Base-by-base conservation (phyloP, 2,329 filamentous ascomycete genomes). In the Epichloe hybrida region DNA sequence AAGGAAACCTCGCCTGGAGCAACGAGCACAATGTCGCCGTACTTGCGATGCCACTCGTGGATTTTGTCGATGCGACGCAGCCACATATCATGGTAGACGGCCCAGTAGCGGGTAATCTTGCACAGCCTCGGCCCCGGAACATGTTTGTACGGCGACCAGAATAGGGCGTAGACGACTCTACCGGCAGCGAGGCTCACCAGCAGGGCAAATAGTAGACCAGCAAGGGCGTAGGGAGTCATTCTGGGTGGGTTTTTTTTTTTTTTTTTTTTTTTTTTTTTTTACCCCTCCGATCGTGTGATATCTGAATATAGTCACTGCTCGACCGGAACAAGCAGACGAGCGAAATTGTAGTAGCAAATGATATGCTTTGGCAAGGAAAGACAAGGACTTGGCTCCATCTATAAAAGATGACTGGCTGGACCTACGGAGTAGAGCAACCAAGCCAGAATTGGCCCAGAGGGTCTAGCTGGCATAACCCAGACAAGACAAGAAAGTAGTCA, bases 1-100 rank as follows among this genome's bases (percentile, higher is more conserved):
- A 52, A 46, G 9, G 50, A 52, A 23, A 52, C 46, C 31, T 52
- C 50, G 4, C 50, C 50, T 2, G 50, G 50, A 4, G 50, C 50
- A n/a, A 49, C 36, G 13, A 49, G 39, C 13, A 52, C 50, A 8
- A 52, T 46, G 15, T 49, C 46, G 8, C 46, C 50, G 27, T 52
- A 49, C 31, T 45, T 35, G 15, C 37, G 40, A 46, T 52, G 50
- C 46, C 50, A 52, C 23, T 49, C 40, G 17, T 46, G 38, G 36
- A 52, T 46, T 36, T 49, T 52, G 17, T 42, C 37, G 23, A 35
- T 27, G 11, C 46, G 50, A 1, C 36, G 40, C 12, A 52, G 37
- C 50, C 50, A 41, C 17, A 42, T n/a, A 11, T 52, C 50, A 37
- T 52, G 50, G 20, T 46, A 49, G 11, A 49, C 42, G 36, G 42